phyloP scores from a whole-genome alignment of 2,329 filamentous ascomycete species.

The Colletotrichum musicola region DNA sequence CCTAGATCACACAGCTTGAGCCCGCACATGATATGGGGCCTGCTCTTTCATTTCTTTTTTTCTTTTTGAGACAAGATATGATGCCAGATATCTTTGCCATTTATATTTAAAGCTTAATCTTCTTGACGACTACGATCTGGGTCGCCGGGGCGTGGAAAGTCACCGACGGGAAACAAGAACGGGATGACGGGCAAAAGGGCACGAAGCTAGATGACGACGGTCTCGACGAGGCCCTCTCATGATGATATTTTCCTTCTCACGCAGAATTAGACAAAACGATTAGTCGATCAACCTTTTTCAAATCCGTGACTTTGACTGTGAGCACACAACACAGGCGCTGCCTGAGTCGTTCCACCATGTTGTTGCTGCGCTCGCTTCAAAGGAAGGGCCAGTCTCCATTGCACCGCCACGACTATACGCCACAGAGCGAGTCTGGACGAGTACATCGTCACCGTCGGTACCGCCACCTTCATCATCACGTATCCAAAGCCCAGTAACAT shows the following conservation, averaged over 20 bases:
- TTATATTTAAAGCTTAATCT: slow-evolving; percentile 28
- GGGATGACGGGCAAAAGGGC: background rate
- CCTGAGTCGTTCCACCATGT: too few relatives aligned
- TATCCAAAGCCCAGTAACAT: background rate
- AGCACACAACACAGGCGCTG: too few relatives aligned
- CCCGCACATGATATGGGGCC: slow-evolving; percentile 23
- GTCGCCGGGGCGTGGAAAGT: background rate
- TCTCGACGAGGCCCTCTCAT: background rate
- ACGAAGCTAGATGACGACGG: slow-evolving; percentile 23
- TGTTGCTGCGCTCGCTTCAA: too few relatives aligned
- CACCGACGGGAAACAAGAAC: background rate
- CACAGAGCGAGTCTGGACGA: too few relatives aligned
- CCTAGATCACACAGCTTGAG: slow-evolving; percentile 31
- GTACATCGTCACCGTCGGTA: too few relatives aligned
- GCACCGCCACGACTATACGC: too few relatives aligned
- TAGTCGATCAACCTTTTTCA: background rate
- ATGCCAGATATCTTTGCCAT: slow-evolving; percentile 10
- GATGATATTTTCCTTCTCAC: slow-evolving; percentile 13
- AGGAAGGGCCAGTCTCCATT: too few relatives aligned
- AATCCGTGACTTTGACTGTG: too few relatives aligned
- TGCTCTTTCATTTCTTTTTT: slow-evolving; percentile 7
- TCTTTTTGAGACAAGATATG: slow-evolving; percentile 3
- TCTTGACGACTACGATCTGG: background rate
- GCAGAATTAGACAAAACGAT: slow-evolving; percentile 12
- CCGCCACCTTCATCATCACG: too few relatives aligned